Conservation (phyloP, 2,329 filamentous ascomycete genomes). For the Delphinella strobiligena region DNA sequence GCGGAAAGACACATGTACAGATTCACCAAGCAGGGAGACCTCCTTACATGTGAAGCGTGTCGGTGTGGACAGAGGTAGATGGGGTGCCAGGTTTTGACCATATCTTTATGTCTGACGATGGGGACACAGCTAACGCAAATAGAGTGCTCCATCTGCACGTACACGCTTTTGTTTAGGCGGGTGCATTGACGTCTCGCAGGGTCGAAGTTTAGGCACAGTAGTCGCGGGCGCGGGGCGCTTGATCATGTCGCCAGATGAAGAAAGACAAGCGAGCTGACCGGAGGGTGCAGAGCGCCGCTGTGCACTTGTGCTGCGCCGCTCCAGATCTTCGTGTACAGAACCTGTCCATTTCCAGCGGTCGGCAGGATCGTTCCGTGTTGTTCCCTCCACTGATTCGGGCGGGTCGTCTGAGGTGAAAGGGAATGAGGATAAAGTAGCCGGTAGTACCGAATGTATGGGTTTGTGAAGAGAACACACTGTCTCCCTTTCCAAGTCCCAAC, state of each 20-base stretch:
- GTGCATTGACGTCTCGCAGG: conserved; percentile 7
- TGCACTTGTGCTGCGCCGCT: background rate
- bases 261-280: background rate
- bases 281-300: background rate
- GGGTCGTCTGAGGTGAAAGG: no score
- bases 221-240: background rate
- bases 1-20: background rate
- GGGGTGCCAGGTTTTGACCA: conserved; percentile 5
- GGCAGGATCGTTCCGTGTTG: background rate
- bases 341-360: background rate
- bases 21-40: background rate
- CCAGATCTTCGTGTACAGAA: background rate
- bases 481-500: background rate
- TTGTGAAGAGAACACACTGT: background rate
- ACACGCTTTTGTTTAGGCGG: conserved; percentile 6
- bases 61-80: conserved; percentile 6
- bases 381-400: background rate
- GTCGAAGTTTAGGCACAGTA: background rate
- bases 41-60: background rate
- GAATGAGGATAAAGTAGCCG: background rate
- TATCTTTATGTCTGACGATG: conserved; percentile 10
- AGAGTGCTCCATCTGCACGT: conserved; percentile 6
- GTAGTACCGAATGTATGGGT: background rate
- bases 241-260: background rate
- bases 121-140: conserved; percentile 8